These are phyloP conservation scores for Pseudogymnoascus sp. DNA, from an alignment of 2,329 filamentous ascomycete genomes.

Conservation along the genomic window DNA sequence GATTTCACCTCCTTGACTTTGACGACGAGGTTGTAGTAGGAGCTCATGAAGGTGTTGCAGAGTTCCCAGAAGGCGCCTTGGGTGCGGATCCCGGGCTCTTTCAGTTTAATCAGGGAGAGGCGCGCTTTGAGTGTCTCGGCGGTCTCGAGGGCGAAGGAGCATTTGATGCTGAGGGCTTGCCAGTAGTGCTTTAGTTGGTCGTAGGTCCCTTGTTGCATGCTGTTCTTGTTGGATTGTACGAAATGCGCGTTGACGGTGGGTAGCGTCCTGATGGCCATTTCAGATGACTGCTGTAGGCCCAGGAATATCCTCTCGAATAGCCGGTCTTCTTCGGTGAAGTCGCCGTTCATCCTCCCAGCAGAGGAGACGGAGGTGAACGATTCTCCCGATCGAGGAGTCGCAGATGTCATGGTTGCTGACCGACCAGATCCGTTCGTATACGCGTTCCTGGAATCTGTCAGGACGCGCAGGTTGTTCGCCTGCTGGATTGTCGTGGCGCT, in stretches of 20 bases:
- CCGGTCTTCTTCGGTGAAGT: conserved; percentile 68
- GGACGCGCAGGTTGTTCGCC: conserved; percentile 39
- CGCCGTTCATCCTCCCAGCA: conserved; percentile 37
- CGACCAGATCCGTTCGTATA: conserved; percentile 45
- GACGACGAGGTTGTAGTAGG: conserved; percentile 60
- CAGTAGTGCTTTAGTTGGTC: conserved; percentile 58
- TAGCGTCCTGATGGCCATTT: conserved; percentile 64
- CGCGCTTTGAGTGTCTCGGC: conserved; percentile 65
- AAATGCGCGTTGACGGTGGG: conserved; percentile 65
- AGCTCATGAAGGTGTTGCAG: conserved; percentile 66
- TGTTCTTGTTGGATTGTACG: conserved; percentile 43
- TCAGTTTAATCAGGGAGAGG: conserved; percentile 75
- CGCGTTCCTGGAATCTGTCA: conserved; percentile 46
- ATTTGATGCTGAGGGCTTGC: conserved; percentile 65
- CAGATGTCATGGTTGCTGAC: conserved; percentile 41
- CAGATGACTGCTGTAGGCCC: conserved; percentile 65
- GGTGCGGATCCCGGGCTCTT: conserved; percentile 68
- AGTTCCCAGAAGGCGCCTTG: conserved; percentile 58
- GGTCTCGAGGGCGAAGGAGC: conserved; percentile 61
- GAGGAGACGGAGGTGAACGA: conserved; percentile 49
- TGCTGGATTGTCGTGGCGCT: conserved; percentile 29
- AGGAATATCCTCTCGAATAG: conserved; percentile 78
- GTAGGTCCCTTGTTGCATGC: conserved; percentile 51
- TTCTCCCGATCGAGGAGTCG: conserved; percentile 77
- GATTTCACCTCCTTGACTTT: conserved; percentile 50